Conservation (phyloP, 2,329 filamentous ascomycete genomes). For the Microcyclospora pomicola region DNA sequence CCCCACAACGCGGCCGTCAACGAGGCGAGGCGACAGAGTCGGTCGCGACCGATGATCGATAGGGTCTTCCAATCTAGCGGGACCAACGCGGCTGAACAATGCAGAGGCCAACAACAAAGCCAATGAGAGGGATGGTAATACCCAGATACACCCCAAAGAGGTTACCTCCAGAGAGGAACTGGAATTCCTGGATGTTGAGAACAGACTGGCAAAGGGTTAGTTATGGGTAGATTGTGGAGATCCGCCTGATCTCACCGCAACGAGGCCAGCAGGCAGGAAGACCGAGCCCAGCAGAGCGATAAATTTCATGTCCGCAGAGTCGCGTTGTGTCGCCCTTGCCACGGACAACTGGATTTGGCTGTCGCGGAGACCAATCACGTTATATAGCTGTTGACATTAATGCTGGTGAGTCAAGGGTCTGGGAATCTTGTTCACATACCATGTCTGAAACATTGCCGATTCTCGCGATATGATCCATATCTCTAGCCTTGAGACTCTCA, state of each 20-base stretch:
- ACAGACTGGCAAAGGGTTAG: too few relatives aligned
- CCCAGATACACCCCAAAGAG: slow-evolving; percentile 10
- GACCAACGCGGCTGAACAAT: too few relatives aligned
- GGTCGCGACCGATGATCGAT: too few relatives aligned
- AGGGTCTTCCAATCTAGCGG: too few relatives aligned
- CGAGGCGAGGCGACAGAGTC: too few relatives aligned
- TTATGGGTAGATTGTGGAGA: neutral
- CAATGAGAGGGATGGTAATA: slow-evolving; percentile 10
- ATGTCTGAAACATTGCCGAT: slow-evolving; percentile 6
- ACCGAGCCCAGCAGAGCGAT: slow-evolving; percentile 11
- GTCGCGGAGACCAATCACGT: slow-evolving; percentile 9
- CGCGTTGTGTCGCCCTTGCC: slow-evolving; percentile 8
- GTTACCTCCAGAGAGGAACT: slow-evolving; percentile 5
- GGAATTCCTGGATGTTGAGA: slow-evolving; percentile 1
- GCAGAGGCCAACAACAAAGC: slow-evolving; percentile 2
- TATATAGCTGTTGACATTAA: slow-evolving; percentile 5
- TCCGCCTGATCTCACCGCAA: slow-evolving; percentile 4
- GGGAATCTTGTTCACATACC: slow-evolving; percentile 1
- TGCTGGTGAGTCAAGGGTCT: too few relatives aligned
- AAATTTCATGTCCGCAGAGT: slow-evolving; percentile 13
- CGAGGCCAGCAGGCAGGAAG: slow-evolving; percentile 10
- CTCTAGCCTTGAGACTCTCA: slow-evolving; percentile 7
- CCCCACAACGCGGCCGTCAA: too few relatives aligned
- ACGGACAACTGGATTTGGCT: slow-evolving; percentile 8
- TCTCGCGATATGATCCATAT: slow-evolving; percentile 8